Evolutionary conservation across 2,329 filamentous ascomycete species (phyloP).

Genomic region (Annulohypoxylon truncatum): DNA sequence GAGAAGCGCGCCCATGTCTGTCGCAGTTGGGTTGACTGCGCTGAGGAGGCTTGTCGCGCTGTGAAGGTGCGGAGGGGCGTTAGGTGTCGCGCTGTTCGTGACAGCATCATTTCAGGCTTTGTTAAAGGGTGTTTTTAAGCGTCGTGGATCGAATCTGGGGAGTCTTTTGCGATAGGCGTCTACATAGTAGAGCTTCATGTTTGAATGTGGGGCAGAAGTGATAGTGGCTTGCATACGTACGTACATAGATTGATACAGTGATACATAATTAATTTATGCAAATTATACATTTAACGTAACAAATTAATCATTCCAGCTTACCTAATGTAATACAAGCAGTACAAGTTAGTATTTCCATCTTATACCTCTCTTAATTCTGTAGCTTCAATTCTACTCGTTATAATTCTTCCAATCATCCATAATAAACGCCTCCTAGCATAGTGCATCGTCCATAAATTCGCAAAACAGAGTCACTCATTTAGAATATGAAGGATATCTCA

Average conservation of each 20-base stretch:
- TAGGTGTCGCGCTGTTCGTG: conserved; percentile 21
- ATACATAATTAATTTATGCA: no score
- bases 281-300: neutral
- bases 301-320: neutral
- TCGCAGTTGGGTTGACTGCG: neutral
- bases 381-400: neutral
- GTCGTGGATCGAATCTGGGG: neutral
- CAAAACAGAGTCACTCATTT: neutral
- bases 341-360: no score
- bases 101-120: conserved; percentile 17
- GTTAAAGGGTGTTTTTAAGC: neutral
- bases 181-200: conserved; percentile 8
- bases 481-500: neutral
- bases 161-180: neutral
- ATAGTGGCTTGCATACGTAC: neutral
- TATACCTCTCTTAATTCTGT: no score
- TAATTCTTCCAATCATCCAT: neutral
- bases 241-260: no score
- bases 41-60: neutral
- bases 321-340: no score
- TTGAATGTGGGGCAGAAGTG: neutral
- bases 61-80: conserved; percentile 32
- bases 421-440: no score
- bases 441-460: no score
- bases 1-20: conserved; percentile 36